phyloP scores from a whole-genome alignment of 1,284 basidiomycete species.

The Veloboletus limbatus region DNA sequence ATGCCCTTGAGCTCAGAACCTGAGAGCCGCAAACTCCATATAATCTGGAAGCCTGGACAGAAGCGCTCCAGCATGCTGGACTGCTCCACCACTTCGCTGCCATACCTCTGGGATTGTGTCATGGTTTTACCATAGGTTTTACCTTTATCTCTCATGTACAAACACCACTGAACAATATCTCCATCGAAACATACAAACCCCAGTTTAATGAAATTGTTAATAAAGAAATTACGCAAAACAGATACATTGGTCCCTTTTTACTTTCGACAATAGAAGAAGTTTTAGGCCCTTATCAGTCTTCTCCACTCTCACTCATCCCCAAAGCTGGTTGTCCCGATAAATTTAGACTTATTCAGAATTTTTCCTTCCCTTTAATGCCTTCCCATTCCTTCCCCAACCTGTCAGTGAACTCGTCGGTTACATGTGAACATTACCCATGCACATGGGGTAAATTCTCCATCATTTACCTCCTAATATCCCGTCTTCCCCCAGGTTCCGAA shows the following conservation, averaged over 20 bases:
- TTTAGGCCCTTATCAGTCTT: constrained; percentile 5
- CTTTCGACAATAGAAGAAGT: neutral
- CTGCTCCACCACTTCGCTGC: too few relatives aligned
- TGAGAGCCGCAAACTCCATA: too few relatives aligned
- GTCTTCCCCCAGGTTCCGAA: neutral
- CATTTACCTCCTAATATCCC: neutral
- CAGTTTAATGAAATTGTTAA: neutral
- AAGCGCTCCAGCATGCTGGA: too few relatives aligned
- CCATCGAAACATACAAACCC: neutral
- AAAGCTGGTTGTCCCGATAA: neutral
- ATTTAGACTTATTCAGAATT: constrained; percentile 4
- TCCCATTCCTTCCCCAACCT: neutral
- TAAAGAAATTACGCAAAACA: constrained; percentile 4
- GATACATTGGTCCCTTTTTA: constrained; percentile 3
- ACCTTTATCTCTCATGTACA: neutral
- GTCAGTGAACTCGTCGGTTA: neutral
- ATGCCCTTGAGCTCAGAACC: too few relatives aligned
- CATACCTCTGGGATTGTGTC: too few relatives aligned
- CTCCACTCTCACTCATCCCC: neutral
- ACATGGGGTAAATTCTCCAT: constrained; percentile 5
- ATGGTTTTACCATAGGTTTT: constrained; percentile 2
- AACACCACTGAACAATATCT: neutral
- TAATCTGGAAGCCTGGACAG: too few relatives aligned
- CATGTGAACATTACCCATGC: neutral
- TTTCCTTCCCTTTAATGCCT: neutral